A percentile compares a stretch with the other conserved stretches of the same genome.
phyloP scores from a whole-genome alignment of 495 filamentous ascomycete genomes.

The Neurospora sp. region DNA sequence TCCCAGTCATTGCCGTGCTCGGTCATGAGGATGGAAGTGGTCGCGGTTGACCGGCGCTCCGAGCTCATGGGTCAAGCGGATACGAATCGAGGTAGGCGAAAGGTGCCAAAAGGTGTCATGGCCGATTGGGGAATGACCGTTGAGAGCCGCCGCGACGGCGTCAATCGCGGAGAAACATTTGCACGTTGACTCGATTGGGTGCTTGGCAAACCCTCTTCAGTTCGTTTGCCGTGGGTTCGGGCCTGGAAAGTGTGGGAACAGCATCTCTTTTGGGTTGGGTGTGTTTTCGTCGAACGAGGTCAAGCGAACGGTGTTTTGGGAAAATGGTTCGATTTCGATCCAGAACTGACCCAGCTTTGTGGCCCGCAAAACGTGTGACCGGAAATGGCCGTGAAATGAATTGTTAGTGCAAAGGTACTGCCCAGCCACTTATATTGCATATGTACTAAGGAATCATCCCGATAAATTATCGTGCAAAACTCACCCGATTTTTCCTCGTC shows the following conservation, averaged over 20 bases:
- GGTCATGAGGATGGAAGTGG: background rate
- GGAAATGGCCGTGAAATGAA: conserved; percentile 10
- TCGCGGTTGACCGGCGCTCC: background rate
- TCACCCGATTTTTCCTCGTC: background rate
- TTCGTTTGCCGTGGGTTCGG: background rate
- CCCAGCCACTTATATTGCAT: background rate
- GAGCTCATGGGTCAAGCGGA: background rate
- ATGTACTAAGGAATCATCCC: conserved; percentile 1
- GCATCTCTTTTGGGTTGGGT: background rate
- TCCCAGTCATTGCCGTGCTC: background rate
- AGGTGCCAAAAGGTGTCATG: background rate
- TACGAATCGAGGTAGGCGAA: background rate
- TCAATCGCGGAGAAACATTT: background rate
- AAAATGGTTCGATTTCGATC: conserved; percentile 1
- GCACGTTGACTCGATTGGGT: background rate
- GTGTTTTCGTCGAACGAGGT: background rate
- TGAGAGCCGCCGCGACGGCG: background rate
- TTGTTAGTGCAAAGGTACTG: conserved; percentile 14
- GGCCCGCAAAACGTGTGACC: conserved; percentile 18
- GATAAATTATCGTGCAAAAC: conserved; percentile 11
- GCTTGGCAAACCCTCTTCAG: background rate
- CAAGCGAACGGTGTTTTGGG: background rate
- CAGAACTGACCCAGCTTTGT: conserved; percentile 6
- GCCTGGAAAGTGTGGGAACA: background rate
- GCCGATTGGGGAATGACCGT: background rate